Evolutionary conservation across 2,329 filamentous ascomycete genomes (phyloP), one percentile per base, ranked within the genome.

Genomic region (Apiospora kogelbergensis): DNA sequence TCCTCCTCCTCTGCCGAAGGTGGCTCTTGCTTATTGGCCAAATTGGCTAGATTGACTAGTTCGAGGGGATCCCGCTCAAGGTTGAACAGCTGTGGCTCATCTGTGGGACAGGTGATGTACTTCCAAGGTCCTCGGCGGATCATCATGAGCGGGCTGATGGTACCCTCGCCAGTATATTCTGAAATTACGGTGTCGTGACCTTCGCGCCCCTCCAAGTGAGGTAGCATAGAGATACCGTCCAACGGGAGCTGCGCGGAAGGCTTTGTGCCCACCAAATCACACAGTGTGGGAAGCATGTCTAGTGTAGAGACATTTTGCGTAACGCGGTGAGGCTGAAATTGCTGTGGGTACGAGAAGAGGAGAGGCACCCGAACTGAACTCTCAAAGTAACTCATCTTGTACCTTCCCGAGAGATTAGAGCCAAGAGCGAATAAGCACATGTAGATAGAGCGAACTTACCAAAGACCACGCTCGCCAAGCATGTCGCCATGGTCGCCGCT

Each of bases 341-440:
- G 87, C 75, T 90, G 85, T 33, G 95, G 95, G 75, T 95, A 90
- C 80, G 94, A 91, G 78, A 97, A 87, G 72, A 98, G 85, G 78
- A 98, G 90, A 1, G 95, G 95, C 26, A 98, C 95, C 37, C 95
- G 91, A 63, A 94, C 93, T 13, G 94, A 97, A 48, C 91, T 91
- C 85, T 98, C 95, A 76, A 94, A 97, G 87, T 96, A 98, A 77
- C 90, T 94, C 95, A 98, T 98, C 86, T 98, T 98, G 85, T 97
- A 95, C 80, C 80, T 81, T 48, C 6, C n/a, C 57, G 1, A 26
- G 13, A 45, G 20, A 11, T 67, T 22, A 67, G 66, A 30, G n/a
- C 37, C 6, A 6, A 67, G 17, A n/a, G n/a, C 20, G 53, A 46
- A 17, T 7, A 66, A 10, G 7, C 3, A 2, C 4, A 11, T 13